phyloP scores from a whole-genome alignment of 2,329 filamentous ascomycete genomes.

The Trichoderma koningiopsis region DNA sequence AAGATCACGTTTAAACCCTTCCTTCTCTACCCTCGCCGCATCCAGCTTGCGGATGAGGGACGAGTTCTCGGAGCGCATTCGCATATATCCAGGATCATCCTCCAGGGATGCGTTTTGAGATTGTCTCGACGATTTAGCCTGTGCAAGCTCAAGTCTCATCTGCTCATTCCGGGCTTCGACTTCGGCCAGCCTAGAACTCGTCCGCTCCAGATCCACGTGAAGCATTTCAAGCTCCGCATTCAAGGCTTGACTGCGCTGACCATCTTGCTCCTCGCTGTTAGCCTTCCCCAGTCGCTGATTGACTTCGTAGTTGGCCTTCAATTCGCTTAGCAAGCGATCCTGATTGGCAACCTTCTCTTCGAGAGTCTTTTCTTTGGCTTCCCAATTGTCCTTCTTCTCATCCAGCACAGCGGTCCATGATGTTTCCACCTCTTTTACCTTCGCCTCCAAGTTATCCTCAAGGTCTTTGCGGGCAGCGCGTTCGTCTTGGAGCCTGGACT shows the following conservation, averaged over 20 bases:
- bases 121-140: slow-evolving; percentile 71
- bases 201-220: slow-evolving; percentile 85
- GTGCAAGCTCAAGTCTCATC: slow-evolving; percentile 84
- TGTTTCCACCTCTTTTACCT: slow-evolving; percentile 84
- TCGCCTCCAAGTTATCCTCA: slow-evolving; percentile 74
- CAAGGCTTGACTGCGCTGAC: slow-evolving; percentile 67
- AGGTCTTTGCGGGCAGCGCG: slow-evolving; percentile 70
- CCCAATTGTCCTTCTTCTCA: slow-evolving; percentile 97
- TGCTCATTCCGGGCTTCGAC: slow-evolving; percentile 95
- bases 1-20: slow-evolving; percentile 74
- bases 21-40: slow-evolving; percentile 77
- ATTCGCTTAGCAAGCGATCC: slow-evolving; percentile 85
- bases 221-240: slow-evolving; percentile 94
- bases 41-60: slow-evolving; percentile 89
- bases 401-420: slow-evolving; percentile 88
- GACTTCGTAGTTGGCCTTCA: slow-evolving; percentile 97
- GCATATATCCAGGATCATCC: slow-evolving; percentile 86
- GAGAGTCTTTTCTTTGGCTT: slow-evolving; percentile 83
- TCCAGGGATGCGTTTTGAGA: slow-evolving; percentile 68
- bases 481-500: slow-evolving; percentile 78
- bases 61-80: slow-evolving; percentile 89
- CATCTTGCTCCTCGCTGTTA: slow-evolving; percentile 63
- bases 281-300: slow-evolving; percentile 78
- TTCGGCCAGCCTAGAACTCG: slow-evolving; percentile 82
- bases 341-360: slow-evolving; percentile 96